Base-by-base conservation (phyloP, 176 grass and related monocot species). In the Cenchrus fungigraminus region DNA sequence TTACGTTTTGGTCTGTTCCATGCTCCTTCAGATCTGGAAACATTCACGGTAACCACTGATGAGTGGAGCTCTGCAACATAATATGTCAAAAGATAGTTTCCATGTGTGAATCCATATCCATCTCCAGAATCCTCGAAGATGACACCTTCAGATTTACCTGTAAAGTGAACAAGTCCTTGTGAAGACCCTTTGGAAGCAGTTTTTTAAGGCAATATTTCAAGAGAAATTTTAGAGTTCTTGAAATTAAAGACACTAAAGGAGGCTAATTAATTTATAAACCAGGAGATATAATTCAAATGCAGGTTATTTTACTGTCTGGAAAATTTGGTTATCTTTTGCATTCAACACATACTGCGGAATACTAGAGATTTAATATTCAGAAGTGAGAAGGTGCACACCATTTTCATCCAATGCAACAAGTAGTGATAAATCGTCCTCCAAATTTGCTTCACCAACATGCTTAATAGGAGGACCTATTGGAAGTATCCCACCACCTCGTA, bases 101-200 rank as follows among this genome's bases (percentile, higher is more conserved):
- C 96, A 19, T 89, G 75, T 56, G 79, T 95, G 86, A 92, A 98
- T 11, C 76, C 73, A 44, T 95, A 95, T 74, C 96, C 96, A 81
- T 98, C 96, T 56, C 91, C 96, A 87, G 88, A 86, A 76, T 98
- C 96, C 87, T 98, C 96, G 8, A 90, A 98, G 45, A 95, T 85
- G 70, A 95, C 72, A 83, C 93, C 96, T 82, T 87, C 85, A 89
- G 93, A 89, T 95, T 90, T 98, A 77, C 96, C 93, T 95, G 76
- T 32, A 57, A 58, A 90, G 77, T 76, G 81, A 51, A 20, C 20
- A 63, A 69, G 6, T 29, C 66, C 31, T 79, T 55, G 52, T 44
- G 14, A 66, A 74, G 10, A 68, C 57, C 57, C 11, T 54, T 79
- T 61, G 65, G 46, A 83, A 62, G 62, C 55, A 32, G 19, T 52